phyloP scores from a whole-genome alignment of 148 eudicot species.

The Persicaria tinctoria region DNA sequence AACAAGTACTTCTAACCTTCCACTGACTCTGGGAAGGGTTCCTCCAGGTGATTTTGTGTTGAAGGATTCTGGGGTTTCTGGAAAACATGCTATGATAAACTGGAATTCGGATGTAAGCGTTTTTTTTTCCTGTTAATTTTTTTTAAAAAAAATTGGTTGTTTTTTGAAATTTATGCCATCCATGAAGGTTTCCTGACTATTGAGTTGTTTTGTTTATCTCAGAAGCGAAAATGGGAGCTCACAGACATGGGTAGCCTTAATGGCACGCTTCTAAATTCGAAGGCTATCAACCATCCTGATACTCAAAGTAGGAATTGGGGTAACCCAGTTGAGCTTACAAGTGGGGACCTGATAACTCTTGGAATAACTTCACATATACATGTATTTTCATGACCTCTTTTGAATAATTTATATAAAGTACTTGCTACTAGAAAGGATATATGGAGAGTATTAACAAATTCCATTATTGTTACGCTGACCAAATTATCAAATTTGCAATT shows the following conservation, averaged over 20 bases:
- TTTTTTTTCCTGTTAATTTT: not conserved
- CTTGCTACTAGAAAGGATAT: no score
- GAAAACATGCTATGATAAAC: slow-evolving; percentile 90
- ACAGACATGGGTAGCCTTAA: slow-evolving; percentile 97
- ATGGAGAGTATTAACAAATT: not conserved
- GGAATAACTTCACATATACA: slow-evolving; percentile 74
- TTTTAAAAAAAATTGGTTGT: not conserved
- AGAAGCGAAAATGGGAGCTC: slow-evolving; percentile 93
- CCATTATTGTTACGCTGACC: not conserved
- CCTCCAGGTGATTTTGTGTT: slow-evolving; percentile 65
- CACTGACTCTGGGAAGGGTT: slow-evolving; percentile 88
- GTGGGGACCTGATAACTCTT: slow-evolving; percentile 76
- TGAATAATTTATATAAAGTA: not conserved
- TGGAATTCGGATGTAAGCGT: slow-evolving; percentile 69
- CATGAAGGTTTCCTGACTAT: slow-evolving; percentile 5
- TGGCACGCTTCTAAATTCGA: slow-evolving; percentile 78
- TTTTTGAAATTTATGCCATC: not conserved
- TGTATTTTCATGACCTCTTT: slow-evolving; percentile 22
- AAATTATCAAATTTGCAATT: not conserved
- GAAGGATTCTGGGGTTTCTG: slow-evolving; percentile 88
- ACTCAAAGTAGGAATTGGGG: slow-evolving; percentile 88
- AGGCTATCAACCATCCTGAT: slow-evolving; percentile 56
- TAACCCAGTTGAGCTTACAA: slow-evolving; percentile 65
- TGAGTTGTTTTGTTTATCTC: slow-evolving; percentile 14
- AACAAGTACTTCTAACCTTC: slow-evolving; percentile 63